Base-by-base conservation (phyloP, 2,329 filamentous ascomycete genomes). In the Drechslerella coelobrocha region DNA sequence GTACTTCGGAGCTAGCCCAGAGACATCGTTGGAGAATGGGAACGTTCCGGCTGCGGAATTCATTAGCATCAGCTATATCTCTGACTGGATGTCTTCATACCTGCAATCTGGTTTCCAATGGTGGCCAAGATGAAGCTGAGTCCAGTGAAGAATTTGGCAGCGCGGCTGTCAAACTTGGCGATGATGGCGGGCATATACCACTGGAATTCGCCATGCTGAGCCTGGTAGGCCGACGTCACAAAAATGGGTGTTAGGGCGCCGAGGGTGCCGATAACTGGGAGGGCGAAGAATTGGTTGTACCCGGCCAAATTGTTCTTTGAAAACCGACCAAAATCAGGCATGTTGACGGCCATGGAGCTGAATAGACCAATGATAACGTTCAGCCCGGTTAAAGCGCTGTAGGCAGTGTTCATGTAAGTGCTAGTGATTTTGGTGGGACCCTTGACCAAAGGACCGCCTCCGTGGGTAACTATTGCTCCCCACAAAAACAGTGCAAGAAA, bases 21-120 rank as follows among this genome's bases (percentile, higher is more conserved):
- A 82, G 57, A 85, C 75, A 74, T 85, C 84, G 68, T 84, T 85
- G 6, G 83, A 83, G 12, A 82, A 82, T 0, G 81, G 81, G 63
- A 85, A 80, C 0, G 79, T 80, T 75, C 85, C 85, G 2, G 82
- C 82, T 0, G 80, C 80, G 57, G 85, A 81, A 72, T 85, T 7
- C 80, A 77, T 77, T 82, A 80, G 7, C 19, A 37, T 47, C 19
- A 23, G 21, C 9, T n/a, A 17, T 31, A 14, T 47, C 12, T 12
- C 21, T 17, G 3, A 23, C 12, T 34, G 14, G 9, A 27, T n/a
- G 9, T 21, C 19, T 34, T 55, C 60, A 76, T 79, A 37, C 79
- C 79, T 27, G 79, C 79, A 43, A 81, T 77, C 65, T 81, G 79
- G 47, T 80, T 81, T 57, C 79, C 79, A 50, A 81, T 80, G 1